Evolutionary conservation across 176 grass and related monocot genomes (phyloP).

Genomic region (Ananas comosus): DNA sequence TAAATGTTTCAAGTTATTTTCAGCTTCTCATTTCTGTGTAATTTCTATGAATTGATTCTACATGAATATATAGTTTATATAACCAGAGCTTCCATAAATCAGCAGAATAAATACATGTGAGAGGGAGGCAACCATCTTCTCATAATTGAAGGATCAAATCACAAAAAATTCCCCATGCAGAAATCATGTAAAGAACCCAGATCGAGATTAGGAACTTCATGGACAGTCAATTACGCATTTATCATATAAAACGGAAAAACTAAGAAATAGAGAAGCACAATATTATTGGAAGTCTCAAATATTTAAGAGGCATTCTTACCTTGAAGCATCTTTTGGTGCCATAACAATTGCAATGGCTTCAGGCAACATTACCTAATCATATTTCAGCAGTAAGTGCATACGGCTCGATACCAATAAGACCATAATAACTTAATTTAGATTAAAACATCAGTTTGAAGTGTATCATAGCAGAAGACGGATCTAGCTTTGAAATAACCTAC

Average conservation of each 20-base stretch:
- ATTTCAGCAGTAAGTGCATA: slow-evolving; percentile 6
- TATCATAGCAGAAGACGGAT: not conserved
- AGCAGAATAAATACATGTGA: too few species aligned
- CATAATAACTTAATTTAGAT: not conserved
- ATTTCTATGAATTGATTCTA: too few species aligned
- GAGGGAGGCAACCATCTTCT: not conserved
- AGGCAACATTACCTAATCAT: slow-evolving; percentile 42
- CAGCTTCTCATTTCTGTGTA: too few species aligned
- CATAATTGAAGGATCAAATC: not conserved
- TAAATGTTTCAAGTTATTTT: too few species aligned
- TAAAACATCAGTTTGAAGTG: slow-evolving; percentile 9
- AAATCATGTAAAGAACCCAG: not conserved
- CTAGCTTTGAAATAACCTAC: slow-evolving; percentile 1
- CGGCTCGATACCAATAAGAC: not conserved
- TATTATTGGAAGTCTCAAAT: not conserved
- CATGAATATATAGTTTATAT: too few species aligned
- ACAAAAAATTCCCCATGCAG: not conserved
- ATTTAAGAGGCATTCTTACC: slow-evolving; percentile 10
- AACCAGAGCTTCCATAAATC: too few species aligned
- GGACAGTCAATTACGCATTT: not conserved
- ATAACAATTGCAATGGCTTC: slow-evolving; percentile 61
- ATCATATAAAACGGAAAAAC: not conserved
- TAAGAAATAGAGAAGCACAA: not conserved
- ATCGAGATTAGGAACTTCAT: not conserved
- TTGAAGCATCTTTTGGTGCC: slow-evolving; percentile 44